Evolutionary conservation across 805 yeast species (phyloP).

Genomic region (Candida broadrunensis): DNA sequence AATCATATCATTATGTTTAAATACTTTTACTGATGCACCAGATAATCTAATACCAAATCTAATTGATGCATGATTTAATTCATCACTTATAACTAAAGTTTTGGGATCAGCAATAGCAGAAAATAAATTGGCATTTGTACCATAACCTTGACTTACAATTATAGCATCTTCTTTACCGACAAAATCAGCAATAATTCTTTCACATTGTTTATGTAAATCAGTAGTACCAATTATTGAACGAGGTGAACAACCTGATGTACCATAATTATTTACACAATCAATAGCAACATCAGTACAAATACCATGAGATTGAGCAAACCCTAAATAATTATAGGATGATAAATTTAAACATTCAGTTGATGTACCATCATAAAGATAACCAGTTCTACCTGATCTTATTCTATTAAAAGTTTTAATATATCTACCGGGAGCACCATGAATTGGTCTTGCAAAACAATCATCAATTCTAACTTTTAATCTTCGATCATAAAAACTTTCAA

Average conservation of each 20-base stretch:
- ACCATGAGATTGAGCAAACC: slow-evolving; percentile 95
- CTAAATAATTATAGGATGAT: slow-evolving; percentile 89
- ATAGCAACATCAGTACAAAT: slow-evolving; percentile 80
- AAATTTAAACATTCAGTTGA: slow-evolving; percentile 78
- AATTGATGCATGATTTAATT: slow-evolving; percentile 91
- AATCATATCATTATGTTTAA: slow-evolving; percentile 87
- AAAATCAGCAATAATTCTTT: slow-evolving; percentile 73
- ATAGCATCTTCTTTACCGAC: slow-evolving; percentile 88
- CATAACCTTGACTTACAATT: slow-evolving; percentile 91
- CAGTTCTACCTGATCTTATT: slow-evolving; percentile 60
- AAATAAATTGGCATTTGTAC: slow-evolving; percentile 89
- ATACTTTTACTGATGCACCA: slow-evolving; percentile 90
- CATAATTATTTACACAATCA: slow-evolving; percentile 60
- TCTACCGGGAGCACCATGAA: slow-evolving; percentile 98
- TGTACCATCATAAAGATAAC: slow-evolving; percentile 72
- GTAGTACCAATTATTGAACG: slow-evolving; percentile 72
- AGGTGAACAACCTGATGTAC: slow-evolving; percentile 78
- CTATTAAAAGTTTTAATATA: slow-evolving; percentile 80
- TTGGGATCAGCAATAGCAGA: slow-evolving; percentile 79
- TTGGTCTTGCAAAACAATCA: slow-evolving; percentile 93
- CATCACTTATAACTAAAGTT: slow-evolving; percentile 90
- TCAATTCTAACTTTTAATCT: slow-evolving; percentile 87
- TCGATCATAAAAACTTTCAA: slow-evolving; percentile 91
- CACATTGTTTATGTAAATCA: slow-evolving; percentile 72
- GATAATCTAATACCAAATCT: slow-evolving; percentile 91